Evolutionary conservation across 768 basidiomycete species (phyloP).

Genomic region (Infundibulicybe gibba): DNA sequence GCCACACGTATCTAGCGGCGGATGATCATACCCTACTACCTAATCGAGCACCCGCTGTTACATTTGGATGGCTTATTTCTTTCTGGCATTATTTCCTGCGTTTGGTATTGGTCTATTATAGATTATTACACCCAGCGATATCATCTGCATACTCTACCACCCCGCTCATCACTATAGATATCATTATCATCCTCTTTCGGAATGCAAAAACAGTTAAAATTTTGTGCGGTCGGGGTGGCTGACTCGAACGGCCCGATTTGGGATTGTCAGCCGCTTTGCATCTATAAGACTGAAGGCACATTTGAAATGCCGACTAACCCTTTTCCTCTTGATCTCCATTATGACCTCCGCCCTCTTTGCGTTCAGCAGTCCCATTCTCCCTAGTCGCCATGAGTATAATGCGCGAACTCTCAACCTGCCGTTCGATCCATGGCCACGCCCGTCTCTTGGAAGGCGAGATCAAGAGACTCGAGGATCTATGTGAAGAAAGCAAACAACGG

Average conservation of each 20-base stretch:
- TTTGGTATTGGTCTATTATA: background rate
- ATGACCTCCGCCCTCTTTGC: slow-evolving; percentile 34
- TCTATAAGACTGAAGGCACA: too few species aligned
- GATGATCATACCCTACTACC: background rate
- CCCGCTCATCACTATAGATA: background rate
- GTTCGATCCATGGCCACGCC: too few species aligned
- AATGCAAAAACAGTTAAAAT: background rate
- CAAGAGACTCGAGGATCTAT: too few species aligned
- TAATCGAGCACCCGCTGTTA: background rate
- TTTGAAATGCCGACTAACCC: background rate
- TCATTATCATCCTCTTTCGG: background rate
- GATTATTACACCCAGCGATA: background rate
- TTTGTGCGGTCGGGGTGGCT: background rate
- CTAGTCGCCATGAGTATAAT: too few species aligned
- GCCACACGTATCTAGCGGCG: background rate
- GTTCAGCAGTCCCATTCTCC: slow-evolving; percentile 13
- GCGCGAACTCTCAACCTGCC: too few species aligned
- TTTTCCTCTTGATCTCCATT: background rate
- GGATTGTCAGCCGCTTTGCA: too few species aligned
- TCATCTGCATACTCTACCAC: background rate
- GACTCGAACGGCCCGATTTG: too few species aligned
- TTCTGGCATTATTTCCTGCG: background rate
- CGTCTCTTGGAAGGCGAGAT: too few species aligned
- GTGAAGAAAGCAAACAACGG: too few species aligned
- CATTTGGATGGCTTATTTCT: background rate